phyloP scores from a whole-genome alignment of 2,329 filamentous ascomycete genomes.

The Epichloe brachyelytri region DNA sequence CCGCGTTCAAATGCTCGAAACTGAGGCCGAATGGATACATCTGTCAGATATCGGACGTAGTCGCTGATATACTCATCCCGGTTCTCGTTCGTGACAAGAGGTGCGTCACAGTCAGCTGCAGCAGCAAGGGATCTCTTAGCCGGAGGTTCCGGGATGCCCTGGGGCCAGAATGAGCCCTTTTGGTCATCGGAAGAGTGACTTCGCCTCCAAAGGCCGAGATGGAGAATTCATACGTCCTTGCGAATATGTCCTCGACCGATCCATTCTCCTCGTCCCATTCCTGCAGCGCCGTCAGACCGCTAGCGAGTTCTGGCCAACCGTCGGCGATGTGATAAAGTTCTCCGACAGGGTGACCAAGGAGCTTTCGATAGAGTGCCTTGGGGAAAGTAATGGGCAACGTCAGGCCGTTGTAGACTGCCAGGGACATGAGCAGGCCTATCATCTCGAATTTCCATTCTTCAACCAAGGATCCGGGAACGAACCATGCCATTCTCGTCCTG shows the following conservation, averaged over 20 bases:
- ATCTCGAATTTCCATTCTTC: slow-evolving; percentile 85
- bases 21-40: slow-evolving; percentile 64
- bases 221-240: slow-evolving; percentile 78
- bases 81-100: slow-evolving; percentile 70
- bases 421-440: slow-evolving; percentile 71
- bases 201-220: slow-evolving; percentile 43
- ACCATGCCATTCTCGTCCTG: slow-evolving; percentile 73
- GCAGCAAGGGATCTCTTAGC: slow-evolving; percentile 14
- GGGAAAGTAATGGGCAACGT: slow-evolving; percentile 87
- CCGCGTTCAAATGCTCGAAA: slow-evolving; percentile 70
- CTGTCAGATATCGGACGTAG: slow-evolving; percentile 74
- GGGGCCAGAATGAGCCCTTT: slow-evolving; percentile 37
- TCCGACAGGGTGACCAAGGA: slow-evolving; percentile 57
- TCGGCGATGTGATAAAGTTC: slow-evolving; percentile 68
- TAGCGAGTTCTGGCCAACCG: slow-evolving; percentile 74
- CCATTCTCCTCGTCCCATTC: slow-evolving; percentile 66
- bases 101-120: slow-evolving; percentile 35
- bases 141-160: slow-evolving; percentile 25
- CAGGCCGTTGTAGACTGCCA: slow-evolving; percentile 87
- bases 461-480: slow-evolving; percentile 68
- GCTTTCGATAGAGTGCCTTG: slow-evolving; percentile 65
- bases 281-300: slow-evolving; percentile 58
- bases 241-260: slow-evolving; percentile 68
- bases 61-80: slow-evolving; percentile 67
- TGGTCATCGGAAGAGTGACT: slow-evolving; percentile 43